These are phyloP conservation scores for Aspergillus udagawae DNA, from an alignment of 2,329 filamentous ascomycete genomes.

Conservation along the genomic window DNA sequence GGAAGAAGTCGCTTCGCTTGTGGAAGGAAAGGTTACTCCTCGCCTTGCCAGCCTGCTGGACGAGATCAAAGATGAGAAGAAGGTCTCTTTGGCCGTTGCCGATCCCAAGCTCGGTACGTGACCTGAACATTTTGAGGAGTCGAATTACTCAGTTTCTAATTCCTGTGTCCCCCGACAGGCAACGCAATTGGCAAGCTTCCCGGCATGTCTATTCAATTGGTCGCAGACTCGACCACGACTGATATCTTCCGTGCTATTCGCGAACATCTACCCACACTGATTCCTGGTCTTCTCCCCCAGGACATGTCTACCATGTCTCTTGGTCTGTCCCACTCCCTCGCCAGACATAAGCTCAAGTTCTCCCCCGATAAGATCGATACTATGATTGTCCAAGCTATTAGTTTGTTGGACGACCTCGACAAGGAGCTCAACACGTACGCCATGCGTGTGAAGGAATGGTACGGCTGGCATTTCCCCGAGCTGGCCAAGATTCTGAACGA, in stretches of 20 bases:
- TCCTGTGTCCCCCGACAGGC: slow-evolving; percentile 40
- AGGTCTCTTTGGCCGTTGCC: slow-evolving; percentile 87
- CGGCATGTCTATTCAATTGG: slow-evolving; percentile 75
- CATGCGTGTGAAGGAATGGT: slow-evolving; percentile 99
- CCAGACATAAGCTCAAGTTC: slow-evolving; percentile 97
- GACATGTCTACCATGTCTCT: slow-evolving; percentile 93
- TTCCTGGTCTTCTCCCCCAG: slow-evolving; percentile 78
- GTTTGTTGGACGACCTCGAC: slow-evolving; percentile 89
- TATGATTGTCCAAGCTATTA: slow-evolving; percentile 98
- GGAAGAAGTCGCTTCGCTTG: slow-evolving; percentile 81
- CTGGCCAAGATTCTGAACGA: slow-evolving; percentile 96
- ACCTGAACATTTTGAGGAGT: background rate
- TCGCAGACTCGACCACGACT: slow-evolving; percentile 75
- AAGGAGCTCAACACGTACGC: slow-evolving; percentile 99
- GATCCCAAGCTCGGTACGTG: slow-evolving; percentile 75
- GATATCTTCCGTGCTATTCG: slow-evolving; percentile 95
- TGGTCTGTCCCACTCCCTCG: slow-evolving; percentile 94
- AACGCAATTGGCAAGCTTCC: slow-evolving; percentile 90
- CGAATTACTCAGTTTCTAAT: slow-evolving; percentile 10
- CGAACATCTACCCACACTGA: slow-evolving; percentile 81
- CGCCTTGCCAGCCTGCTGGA: slow-evolving; percentile 79
- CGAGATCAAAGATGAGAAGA: slow-evolving; percentile 94
- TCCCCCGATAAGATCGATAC: slow-evolving; percentile 98
- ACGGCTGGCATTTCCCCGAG: slow-evolving; percentile 99
- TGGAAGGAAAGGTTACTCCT: slow-evolving; percentile 91